Base-by-base conservation (phyloP, 441 rosid species). In the Omphalea diandra region DNA sequence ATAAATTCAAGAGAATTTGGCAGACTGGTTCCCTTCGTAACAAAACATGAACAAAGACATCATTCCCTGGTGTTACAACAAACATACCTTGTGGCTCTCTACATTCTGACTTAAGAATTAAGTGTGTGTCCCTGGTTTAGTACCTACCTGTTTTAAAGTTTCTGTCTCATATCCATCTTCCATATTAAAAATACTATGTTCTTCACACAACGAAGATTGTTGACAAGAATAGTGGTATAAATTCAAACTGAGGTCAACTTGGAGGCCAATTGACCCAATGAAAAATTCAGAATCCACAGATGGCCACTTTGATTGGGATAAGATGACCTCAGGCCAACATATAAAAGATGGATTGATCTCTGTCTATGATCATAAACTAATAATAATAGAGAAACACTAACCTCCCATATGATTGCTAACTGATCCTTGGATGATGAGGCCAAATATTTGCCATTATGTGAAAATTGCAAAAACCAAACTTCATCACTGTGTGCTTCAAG, bases 391-490 rank as follows among this genome's bases (percentile, higher is more conserved):
- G 36, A 75, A 66, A 35, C 40, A 43, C 50, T 33, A 88, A 89
- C 98, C 94, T 92, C 95, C 98, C 98, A 92, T 79, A 95, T 84
- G 73, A 90, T 82, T 64, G 92, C 90, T 6, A 86, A 83, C 29
- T 76, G 83, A 83, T 95, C 99, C 77, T 77, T 89, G 64, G 99
- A 95, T 35, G 98, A 78, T 62, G 99, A 95, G 57, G 96, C 99
- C 76, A 95, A 77, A 81, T 88, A 95, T 79, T 85, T 92, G 53
- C 99, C 97, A 76, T 87, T 78, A 54, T 86, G 97, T 41, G 98
- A 95, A 83, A 95, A 95, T 89, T 89, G 88, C 87, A 95, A 62
- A 80, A 87, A 93, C 98, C 98, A 95, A 22, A 95, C 96, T 81
- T 95, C 98, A 77, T 92, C 93, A 22, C 47, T 87, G 78, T 95